phyloP scores from a whole-genome alignment of 305 asterid genomes.

The Fraxinus greggii region DNA sequence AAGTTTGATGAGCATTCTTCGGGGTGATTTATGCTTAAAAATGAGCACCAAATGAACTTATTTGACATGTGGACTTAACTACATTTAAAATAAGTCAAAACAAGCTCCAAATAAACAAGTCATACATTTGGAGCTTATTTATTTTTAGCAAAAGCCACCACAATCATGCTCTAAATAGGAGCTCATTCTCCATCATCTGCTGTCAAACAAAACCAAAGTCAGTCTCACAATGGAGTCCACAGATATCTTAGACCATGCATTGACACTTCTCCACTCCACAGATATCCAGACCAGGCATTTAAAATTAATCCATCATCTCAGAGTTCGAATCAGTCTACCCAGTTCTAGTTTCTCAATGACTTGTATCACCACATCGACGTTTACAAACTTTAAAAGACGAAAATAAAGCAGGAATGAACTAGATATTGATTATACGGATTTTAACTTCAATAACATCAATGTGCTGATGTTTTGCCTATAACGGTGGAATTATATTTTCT shows the following conservation, averaged over 20 bases:
- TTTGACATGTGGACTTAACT: too few species aligned
- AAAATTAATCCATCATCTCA: not conserved
- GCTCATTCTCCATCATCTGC: not conserved
- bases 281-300: not conserved
- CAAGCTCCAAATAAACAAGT: not conserved
- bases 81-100: not conserved
- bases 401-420: slow-evolving; percentile 5
- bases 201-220: not conserved
- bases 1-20: too few species aligned
- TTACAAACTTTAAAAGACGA: not conserved
- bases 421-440: slow-evolving; percentile 37
- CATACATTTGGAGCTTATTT: not conserved
- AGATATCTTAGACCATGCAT: not conserved
- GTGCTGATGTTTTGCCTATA: slow-evolving; percentile 35
- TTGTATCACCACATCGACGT: not conserved
- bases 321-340: not conserved
- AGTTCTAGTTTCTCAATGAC: not conserved
- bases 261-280: not conserved
- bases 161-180: not conserved
- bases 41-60: too few species aligned
- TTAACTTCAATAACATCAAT: slow-evolving; percentile 28
- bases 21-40: too few species aligned
- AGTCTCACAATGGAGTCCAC: not conserved
- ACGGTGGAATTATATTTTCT: slow-evolving; percentile 25
- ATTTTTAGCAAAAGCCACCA: not conserved